Base-by-base conservation (phyloP, 352 stramenopile species). In the Globisporangium alternatum region DNA sequence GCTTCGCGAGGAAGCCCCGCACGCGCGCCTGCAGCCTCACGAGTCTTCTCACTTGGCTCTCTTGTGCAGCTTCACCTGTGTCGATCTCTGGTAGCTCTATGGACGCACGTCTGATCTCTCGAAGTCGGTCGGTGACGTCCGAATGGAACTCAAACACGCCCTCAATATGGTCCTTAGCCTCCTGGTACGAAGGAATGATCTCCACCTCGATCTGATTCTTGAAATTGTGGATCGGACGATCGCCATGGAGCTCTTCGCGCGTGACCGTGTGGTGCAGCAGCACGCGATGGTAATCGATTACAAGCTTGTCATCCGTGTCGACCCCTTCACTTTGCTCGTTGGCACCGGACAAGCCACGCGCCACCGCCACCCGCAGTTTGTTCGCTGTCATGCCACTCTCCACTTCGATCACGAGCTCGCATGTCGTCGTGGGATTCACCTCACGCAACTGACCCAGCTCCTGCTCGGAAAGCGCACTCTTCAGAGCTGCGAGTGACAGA, bases 301-400 rank as follows among this genome's bases (percentile, higher is more conserved):
- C 0, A 6, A 61, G 0, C 6, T 12, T 22, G 10, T 28, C 25
- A 22, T 19, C 19, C 9, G 5, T 12, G 1, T 53, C 30, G 15
- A 2, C 28, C 30, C 25, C 52, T 4, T 55, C 51, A 3, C 4
- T 17, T 1, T 41, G 22, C n/a, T 58, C 6, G 44, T 47, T 15
- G 31, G 10, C 13, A 25, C 56, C 62, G 8, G 71, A 78, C 0
- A 93, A 61, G 3, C 56, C 64, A 19, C 74, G 65, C 19, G 85
- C 81, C 33, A 93, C 72, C 0, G 44, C 56, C 37, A 78, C 56
- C 2, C 82, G 77, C 15, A 93, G 66, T 39, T 78, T 70, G 21
- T 89, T 88, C 31, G 85, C 81, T 1, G 79, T 91, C 76, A 87
- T 93, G 12, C 60, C 41, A 37, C 66, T 64, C 22, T 80, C 74